Base-by-base conservation (phyloP, 371 early-diverging fungal species). In the Polyrhizophydium stewartii region DNA sequence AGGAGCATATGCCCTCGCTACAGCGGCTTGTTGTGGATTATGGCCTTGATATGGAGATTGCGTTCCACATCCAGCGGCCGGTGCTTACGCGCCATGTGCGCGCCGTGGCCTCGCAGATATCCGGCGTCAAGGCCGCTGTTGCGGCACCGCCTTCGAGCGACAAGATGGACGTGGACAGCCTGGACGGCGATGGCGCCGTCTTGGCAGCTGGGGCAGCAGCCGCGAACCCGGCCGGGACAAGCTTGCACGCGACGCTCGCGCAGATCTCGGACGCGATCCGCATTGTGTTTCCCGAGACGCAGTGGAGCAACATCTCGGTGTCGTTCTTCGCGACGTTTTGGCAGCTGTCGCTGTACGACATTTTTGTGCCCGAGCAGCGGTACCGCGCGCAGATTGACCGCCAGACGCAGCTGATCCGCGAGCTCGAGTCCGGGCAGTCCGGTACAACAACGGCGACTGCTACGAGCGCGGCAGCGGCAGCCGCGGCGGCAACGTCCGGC, bases 321-420 rank as follows among this genome's bases (percentile, higher is more conserved):
- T 81, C 87, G 59, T 93, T 95, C 70, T 94, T 85, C 60, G 77
- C 82, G 0, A 85, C 87, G 0, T 96, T 95, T 63, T 95, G 94
- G 95, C 87, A 88, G 52, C 70, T 96, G 35, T 72, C 81, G 2
- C 66, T 91, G 1, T 89, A 91, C 65, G 96, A 96, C 65, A 89
- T 94, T 10, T 74, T 81, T 56, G 85, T 89, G 17, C 96, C 96
- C 12, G 70, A 68, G 30, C 71, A 67, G 0, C 83, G 86, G 61
- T 95, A 95, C 75, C 64, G 79, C 47, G 73, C 77, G 9, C 89
- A 92, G 47, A 88, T 91, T 37, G 74, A 72, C 6, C 79, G 78
- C 47, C 85, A 88, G 43, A 72, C 66, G 16, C 73, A 78, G 27
- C 64, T 74, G 7, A 68, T 78, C 31, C 67, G 73, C 35, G 56